Evolutionary conservation across 257 asterid species (phyloP), one percentile per base, ranked within the genome.

Genomic region (Ligustrum vulgare): DNA sequence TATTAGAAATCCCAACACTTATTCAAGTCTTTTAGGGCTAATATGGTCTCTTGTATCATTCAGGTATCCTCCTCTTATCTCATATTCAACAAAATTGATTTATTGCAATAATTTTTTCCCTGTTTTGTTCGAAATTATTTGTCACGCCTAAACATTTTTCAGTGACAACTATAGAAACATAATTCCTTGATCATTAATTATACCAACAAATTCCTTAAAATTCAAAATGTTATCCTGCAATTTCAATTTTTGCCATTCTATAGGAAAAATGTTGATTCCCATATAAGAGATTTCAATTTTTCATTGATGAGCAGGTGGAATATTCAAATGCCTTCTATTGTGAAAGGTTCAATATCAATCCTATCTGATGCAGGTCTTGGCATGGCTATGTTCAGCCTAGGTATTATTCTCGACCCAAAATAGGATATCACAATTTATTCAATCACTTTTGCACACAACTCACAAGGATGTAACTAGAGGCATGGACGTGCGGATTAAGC

Each of bases 371-470:
- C 97, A 22, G 98, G 98, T 23, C 94, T 92, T 72, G 98, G 98
- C 76, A 94, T 94, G 97, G 98, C 97, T 62, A 92, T 94, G 97
- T 94, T 91, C 80, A 94, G 97, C 79, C 85, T 91, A 81, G 97
- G 97, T 89, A 86, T 62, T 35, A 13, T 25, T 73, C 1, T 31
- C 32, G 1, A 16, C 25, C 10, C 62, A 6, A 51, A 18, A 51
- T 51, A 18, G 62, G 18, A 43, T 13, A 12, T 43, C n/a, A 0
- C 51, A 12, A 43, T 43, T 10, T 43, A 4, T 8, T 43, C 51
- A 43, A 43, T 13, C 51, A 43, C 51, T 43, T 43, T 43, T 13
- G 2, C 6, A 1, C 51, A 43, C 18, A 43, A 12, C 6, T 0
- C 51, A 43, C 18, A 43, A 12, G 51, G 49, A 28, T 28, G n/a